Conservation (phyloP, 1,284 basidiomycete species). For the Sporisorium exsertum region DNA sequence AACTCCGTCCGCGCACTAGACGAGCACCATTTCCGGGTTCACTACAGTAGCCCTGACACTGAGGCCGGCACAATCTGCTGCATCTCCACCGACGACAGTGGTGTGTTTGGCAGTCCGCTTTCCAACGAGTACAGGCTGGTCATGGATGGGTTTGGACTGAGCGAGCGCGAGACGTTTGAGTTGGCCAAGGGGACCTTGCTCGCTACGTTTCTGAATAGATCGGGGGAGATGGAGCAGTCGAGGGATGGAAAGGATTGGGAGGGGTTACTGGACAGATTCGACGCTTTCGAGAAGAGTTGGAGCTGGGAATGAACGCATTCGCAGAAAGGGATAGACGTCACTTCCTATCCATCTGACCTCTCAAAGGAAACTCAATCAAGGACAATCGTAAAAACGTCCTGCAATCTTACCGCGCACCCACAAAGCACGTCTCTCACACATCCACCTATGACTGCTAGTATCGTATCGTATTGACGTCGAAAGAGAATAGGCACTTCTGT, state of each 20-base stretch:
- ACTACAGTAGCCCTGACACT: neutral
- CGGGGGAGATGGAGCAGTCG: neutral
- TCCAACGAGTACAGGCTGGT: slow-evolving; percentile 45
- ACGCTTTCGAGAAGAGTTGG: slow-evolving; percentile 9
- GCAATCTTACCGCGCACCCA: no score
- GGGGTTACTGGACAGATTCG: slow-evolving; percentile 1
- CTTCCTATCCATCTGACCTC: neutral
- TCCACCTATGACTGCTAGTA: neutral
- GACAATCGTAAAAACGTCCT: neutral
- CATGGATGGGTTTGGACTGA: slow-evolving; percentile 36
- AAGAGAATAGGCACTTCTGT: neutral
- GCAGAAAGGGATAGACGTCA: neutral
- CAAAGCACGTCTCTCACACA: no score
- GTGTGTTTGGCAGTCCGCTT: slow-evolving; percentile 42
- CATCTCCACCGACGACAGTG: slow-evolving; percentile 52
- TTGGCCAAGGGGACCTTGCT: slow-evolving; percentile 10
- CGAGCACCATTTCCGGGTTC: slow-evolving; percentile 30
- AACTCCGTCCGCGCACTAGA: slow-evolving; percentile 16
- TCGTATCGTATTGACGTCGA: neutral
- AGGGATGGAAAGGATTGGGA: neutral
- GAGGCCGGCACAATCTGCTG: slow-evolving; percentile 14
- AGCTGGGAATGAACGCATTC: slow-evolving; percentile 4
- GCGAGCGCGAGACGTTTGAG: slow-evolving; percentile 7
- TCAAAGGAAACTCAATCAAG: neutral
- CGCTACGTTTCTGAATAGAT: slow-evolving; percentile 11